These are phyloP conservation scores for Naganishia kalamii DNA, from an alignment of 768 basidiomycete genomes.

Conservation along the genomic window DNA sequence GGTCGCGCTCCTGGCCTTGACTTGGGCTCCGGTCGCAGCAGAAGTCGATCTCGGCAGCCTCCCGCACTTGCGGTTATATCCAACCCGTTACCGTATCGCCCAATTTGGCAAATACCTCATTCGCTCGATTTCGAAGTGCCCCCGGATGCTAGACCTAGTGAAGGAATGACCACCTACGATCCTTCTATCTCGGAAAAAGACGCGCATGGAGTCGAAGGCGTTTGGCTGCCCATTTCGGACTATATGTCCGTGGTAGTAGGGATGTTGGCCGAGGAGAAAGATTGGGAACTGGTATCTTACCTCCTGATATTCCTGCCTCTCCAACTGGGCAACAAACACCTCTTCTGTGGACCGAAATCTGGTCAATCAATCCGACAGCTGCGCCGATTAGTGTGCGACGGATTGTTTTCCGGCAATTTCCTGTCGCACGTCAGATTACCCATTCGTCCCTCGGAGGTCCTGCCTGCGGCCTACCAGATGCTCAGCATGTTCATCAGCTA, in stretches of 20 bases:
- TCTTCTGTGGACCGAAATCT: slow-evolving; percentile 85
- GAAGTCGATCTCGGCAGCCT: slow-evolving; percentile 41
- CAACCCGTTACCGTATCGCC: slow-evolving; percentile 50
- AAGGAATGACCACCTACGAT: slow-evolving; percentile 48
- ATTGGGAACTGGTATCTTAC: slow-evolving; percentile 92
- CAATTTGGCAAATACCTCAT: slow-evolving; percentile 51
- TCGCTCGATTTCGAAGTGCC: slow-evolving; percentile 38
- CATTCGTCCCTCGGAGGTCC: slow-evolving; percentile 68
- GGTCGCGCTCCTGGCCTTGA: slow-evolving; percentile 1
- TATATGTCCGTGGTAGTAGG: slow-evolving; percentile 62
- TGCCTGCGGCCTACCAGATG: slow-evolving; percentile 78
- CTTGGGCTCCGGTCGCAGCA: slow-evolving; percentile 32
- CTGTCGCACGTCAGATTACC: slow-evolving; percentile 50
- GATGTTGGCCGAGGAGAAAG: slow-evolving; percentile 67
- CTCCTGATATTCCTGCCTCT: slow-evolving; percentile 81
- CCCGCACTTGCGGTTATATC: slow-evolving; percentile 11
- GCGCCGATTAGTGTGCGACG: slow-evolving; percentile 61
- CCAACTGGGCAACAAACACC: slow-evolving; percentile 89
- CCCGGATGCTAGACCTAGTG: slow-evolving; percentile 52
- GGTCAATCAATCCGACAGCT: slow-evolving; percentile 60
- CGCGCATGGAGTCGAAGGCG: slow-evolving; percentile 33
- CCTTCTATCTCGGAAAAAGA: slow-evolving; percentile 35
- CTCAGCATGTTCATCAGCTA: slow-evolving; percentile 84
- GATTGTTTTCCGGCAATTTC: slow-evolving; percentile 58
- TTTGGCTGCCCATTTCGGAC: slow-evolving; percentile 62